Base-by-base conservation (phyloP, 2,329 filamentous ascomycete species). In the Teratosphaeria viscida region DNA sequence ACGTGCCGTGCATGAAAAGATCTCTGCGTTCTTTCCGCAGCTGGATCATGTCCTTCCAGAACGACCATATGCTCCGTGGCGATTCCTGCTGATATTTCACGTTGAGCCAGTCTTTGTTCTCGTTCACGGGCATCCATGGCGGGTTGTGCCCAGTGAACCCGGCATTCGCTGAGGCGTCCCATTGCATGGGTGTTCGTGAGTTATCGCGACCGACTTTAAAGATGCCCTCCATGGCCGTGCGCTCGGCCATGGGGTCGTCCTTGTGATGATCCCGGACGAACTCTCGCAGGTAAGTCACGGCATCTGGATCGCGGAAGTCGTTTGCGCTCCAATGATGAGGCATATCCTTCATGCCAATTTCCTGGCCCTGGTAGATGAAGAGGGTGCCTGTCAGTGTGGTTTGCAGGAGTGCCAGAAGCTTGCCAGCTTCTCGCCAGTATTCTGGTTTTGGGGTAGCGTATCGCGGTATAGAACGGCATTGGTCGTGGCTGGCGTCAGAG, bases 41-140 rank as follows among this genome's bases (percentile, higher is more conserved):
- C 29, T 73, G 57, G 27, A 70, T 37, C 58, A 86, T 78, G 0
- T 72, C 72, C 52, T 81, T 79, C 79, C 86, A 91, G 71, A 83
- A 87, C 60, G 77, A 73, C 68, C 85, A 82, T 23, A 85, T 78
- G 7, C 81, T 85, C 16, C 75, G 67, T 1, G 68, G 68, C 61
- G 82, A 75, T 2, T 66, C 67, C 2, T 77, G 68, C 69, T 88
- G 83, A 0, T 74, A 66, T 1, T 78, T 79, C 32, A 83, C 86
- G 67, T 91, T 91, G 73, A 86, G 76, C n/a, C 75, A 71, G 1
- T 69, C 69, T 69, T 84, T 85, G 68, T 84, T 81, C 59, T 85
- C 81, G 68, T 89, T 85, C 47, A 85, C 81, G 14, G 81, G 79
- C 82, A 90, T 90, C 88, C 88, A 91, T 2, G 87, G 85, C 58